Base-by-base conservation (phyloP, 2,329 filamentous ascomycete species). In the Calonectria pteridis region DNA sequence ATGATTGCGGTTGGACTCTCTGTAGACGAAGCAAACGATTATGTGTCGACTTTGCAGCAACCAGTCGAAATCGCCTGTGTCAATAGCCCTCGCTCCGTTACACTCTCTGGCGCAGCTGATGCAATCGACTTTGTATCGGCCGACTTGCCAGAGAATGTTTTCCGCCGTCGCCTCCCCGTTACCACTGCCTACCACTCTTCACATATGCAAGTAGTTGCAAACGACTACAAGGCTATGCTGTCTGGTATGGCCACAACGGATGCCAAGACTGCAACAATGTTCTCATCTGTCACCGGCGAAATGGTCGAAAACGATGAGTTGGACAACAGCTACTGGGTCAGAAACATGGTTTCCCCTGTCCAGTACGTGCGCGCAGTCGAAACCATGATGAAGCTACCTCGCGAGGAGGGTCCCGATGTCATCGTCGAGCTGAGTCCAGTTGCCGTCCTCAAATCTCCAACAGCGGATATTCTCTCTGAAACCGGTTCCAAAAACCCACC, bases 341-440 rank as follows among this genome's bases (percentile, higher is more conserved):
- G 82, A 2, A 90, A 90, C 67, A 77, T 90, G 77, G 83, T 85
- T 1, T 85, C 84, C 3, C 84, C 84, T 0, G 88, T 90, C 11
- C 82, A 84, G 6, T 90, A 88, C 73, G 78, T 83, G 10, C 78
- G 82, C 7, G 87, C 87, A 0, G 73, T 89, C 4, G 73, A 80
- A 37, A 66, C 78, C 13, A 82, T 88, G 77, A 81, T 85, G 79
- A 70, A 51, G 13, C 71, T 80, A 2, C 64, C 82, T 4, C 33
- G 59, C 6, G 76, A 80, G 10, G 71, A 82, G 18, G 75, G 77
- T 6, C 85, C 86, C 0, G 79, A 84, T 14, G 55, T 85, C 2
- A 78, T 88, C 35, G 53, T 88, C 13, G 87, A 88, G 71, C 71
- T 88, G 33, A 84, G 87, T 16, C 87, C 87, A 5, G 77, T 82